Percentiles rank a stretch among this genome's conserved stretches.
Conservation (phyloP, 2,329 filamentous ascomycete species). For the Metarhizium rileyi region DNA sequence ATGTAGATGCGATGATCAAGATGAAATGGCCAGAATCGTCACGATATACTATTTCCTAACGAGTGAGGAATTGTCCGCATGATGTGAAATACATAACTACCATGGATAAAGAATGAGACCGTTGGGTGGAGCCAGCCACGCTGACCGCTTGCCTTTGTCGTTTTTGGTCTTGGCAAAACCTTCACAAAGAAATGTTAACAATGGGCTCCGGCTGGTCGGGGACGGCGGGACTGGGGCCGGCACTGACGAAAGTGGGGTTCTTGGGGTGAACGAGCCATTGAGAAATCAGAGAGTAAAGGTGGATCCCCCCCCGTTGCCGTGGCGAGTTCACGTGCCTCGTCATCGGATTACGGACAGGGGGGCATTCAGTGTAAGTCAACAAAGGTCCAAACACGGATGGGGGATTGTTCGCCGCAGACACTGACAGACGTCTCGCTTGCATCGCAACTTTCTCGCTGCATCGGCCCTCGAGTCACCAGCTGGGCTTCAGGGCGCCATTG, state of each 20-base stretch:
- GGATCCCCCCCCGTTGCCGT: slow-evolving; percentile 16
- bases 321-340: slow-evolving; percentile 23
- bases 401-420: slow-evolving; percentile 10
- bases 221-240: neutral
- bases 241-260: neutral
- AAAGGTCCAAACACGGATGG: slow-evolving; percentile 8
- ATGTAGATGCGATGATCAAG: neutral
- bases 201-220: too few species aligned
- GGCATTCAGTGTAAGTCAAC: slow-evolving; percentile 13
- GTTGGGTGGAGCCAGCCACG: too few species aligned
- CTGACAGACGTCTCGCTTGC: neutral
- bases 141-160: too few species aligned
- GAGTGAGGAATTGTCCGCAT: too few species aligned
- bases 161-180: too few species aligned
- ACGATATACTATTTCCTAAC: too few species aligned
- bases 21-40: too few species aligned
- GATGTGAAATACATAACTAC: too few species aligned
- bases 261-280: neutral
- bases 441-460: neutral
- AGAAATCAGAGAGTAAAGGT: neutral
- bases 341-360: slow-evolving; percentile 5
- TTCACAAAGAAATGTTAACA: too few species aligned
- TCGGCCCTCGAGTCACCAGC: too few species aligned
- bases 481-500: too few species aligned
- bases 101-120: too few species aligned